Evolutionary conservation across 768 basidiomycete genomes (phyloP), one percentile per base, ranked within the genome.

Genomic region (Boletus tomentosulus): DNA sequence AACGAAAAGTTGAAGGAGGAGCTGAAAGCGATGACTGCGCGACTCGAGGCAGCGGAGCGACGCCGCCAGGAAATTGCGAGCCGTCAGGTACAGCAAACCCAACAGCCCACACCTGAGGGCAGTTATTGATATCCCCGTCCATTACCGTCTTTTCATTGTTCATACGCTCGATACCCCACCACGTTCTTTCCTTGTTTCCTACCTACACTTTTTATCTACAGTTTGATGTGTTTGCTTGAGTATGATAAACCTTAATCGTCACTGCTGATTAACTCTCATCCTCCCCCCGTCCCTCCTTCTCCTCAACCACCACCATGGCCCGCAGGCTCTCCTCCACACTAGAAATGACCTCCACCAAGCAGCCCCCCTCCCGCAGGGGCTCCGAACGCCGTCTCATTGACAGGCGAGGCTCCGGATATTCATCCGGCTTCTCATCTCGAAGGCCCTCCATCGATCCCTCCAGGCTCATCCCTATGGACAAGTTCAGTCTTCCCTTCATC

Each of bases 381-480:
- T 77, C 76, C 22, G 75, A 76, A 9, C 75, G 76, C 27, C 71
- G 75, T 25, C 49, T 56, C 42, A 75, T 75, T 22, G 81, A 80
- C 37, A 74, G 79, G 44, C 74, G 79, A 30, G 73, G 71, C 55
- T 83, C 83, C 24, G 76, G 75, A 60, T 72, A 75, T 38, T 68
- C 65, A 0, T 64, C 68, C 16, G 75, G 71, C n/a, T 65, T 75
- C 64, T 69, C 75, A 37, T 87, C 86, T 27, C 78, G 88, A 57
- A 78, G 85, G 42, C 75, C 78, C 1, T 89, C 88, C 51, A 91
- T 91, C 65, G 89, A 91, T 68, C 89, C 89, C 51, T 80, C 80
- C 61, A 79, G 79, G 71, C 80, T 91, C 55, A 61, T 89, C 54
- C 87, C 83, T 34, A 91, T 91, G 86, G 84, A 88, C 78, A 89